Evolutionary conservation across 176 grass and related monocot species (phyloP), one percentile per base, ranked within the genome.

Genomic region (Musa troglodytarum): DNA sequence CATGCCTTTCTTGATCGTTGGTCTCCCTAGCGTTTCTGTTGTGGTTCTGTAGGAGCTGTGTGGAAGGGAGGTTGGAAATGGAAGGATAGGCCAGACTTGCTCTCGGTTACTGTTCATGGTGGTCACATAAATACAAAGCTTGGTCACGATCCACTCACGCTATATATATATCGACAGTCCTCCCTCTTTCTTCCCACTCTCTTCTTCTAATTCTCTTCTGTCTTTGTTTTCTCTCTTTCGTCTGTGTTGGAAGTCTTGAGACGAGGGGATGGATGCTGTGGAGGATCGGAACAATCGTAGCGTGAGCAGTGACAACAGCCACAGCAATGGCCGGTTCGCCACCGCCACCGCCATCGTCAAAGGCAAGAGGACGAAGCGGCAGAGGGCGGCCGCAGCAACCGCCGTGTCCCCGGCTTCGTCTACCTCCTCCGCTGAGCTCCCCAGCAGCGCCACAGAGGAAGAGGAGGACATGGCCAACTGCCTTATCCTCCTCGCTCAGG

Each of bases 381-480:
- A 43, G 66, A 29, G 77, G 28, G 11, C 26, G 25, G 25, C 66
- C 25, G 64, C 54, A 1, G 11, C 26, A 3, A 28, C 26, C 26
- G 26, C 66, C 13, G 10, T 54, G 15, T 54, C 28, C 7, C 5
- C 65, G 4, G 29, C 53, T 2, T 59, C 74, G 8, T 76, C 74
- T 25, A 51, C 55, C 54, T 70, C 77, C 19, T 79, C 77, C 10
- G 64, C n/a, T 2, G 76, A 78, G 25, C 10, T 78, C 64, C 49
- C 76, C 52, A 51, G 64, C 61, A 58, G 29, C 55, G 24, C 54
- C 17, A 50, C 54, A 10, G 77, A 24, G 28, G 77, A 79, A 19
- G 77, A 79, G 1, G 77, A 79, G 67, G 77, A 79, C 54, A 72
- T 79, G 68, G 77, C 77, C 67, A 79, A 79, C 13, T 79, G 77